Evolutionary conservation across 768 basidiomycete species (phyloP).

Genomic region (Tubosaeta sp.): DNA sequence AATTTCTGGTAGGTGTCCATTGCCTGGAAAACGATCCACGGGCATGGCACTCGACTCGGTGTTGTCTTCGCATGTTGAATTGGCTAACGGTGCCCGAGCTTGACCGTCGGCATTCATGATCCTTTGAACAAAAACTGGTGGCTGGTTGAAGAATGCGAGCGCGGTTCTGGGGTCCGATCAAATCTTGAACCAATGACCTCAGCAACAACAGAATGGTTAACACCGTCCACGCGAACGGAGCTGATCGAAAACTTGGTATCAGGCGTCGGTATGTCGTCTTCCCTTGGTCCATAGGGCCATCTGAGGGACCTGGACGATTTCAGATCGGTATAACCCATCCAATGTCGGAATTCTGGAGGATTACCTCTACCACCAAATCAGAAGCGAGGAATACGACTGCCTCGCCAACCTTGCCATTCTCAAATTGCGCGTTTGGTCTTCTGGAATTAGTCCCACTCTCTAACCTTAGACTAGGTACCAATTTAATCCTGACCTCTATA

Average conservation of each 20-base stretch:
- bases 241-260: conserved; percentile 89
- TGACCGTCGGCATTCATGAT: conserved; percentile 17
- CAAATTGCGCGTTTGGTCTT: conserved; percentile 60
- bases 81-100: background rate
- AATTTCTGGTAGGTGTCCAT: background rate
- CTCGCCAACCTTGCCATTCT: conserved; percentile 93
- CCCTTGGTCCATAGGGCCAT: background rate
- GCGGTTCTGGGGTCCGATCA: conserved; percentile 9
- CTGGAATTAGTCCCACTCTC: background rate
- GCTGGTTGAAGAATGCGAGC: background rate
- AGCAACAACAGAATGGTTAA: conserved; percentile 59
- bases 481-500: conserved; percentile 91
- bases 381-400: conserved; percentile 88
- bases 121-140: background rate
- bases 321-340: conserved; percentile 96
- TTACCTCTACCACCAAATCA: conserved; percentile 92
- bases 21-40: conserved; percentile 5
- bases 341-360: conserved; percentile 94
- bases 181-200: conserved; percentile 18
- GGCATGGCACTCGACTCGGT: conserved; percentile 9
- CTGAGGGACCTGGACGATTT: conserved; percentile 2
- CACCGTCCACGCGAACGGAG: conserved; percentile 74
- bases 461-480: conserved; percentile 63
- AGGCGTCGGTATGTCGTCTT: conserved; percentile 66
- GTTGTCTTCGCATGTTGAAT: background rate